phyloP scores from a whole-genome alignment of 2,329 filamentous ascomycete genomes.

The Colletotrichum paranaense region DNA sequence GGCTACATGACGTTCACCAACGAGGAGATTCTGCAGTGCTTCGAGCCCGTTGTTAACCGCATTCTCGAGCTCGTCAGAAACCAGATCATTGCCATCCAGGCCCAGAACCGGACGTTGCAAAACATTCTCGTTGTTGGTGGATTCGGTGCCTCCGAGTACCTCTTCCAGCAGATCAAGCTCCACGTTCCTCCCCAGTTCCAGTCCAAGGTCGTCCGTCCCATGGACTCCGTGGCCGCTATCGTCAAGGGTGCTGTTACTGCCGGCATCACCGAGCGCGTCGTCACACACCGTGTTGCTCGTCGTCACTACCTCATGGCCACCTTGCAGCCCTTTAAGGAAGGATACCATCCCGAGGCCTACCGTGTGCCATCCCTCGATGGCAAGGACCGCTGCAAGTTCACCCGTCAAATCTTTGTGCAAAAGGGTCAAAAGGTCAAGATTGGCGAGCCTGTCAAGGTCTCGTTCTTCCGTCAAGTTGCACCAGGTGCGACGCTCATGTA shows the following conservation, averaged over 20 bases:
- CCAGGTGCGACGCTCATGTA: constrained; percentile 99
- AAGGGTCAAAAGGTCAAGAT: constrained; percentile 99
- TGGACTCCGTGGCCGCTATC: constrained; percentile 98
- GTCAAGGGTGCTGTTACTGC: constrained; percentile 98
- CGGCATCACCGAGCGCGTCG: constrained; percentile 95
- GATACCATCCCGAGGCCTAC: constrained; percentile 97
- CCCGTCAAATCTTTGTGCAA: constrained; percentile 96
- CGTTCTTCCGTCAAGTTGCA: constrained; percentile 97
- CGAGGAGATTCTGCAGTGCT: constrained; percentile 98
- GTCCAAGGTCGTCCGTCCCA: constrained; percentile 96
- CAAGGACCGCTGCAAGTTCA: constrained; percentile 99
- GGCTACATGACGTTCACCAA: constrained; percentile 99
- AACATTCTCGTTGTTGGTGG: constrained; percentile 98
- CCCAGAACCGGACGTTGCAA: constrained; percentile 92
- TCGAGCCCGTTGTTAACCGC: constrained; percentile 96
- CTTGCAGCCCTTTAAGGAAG: constrained; percentile 97
- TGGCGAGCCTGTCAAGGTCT: constrained; percentile 98
- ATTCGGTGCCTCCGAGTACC: constrained; percentile 97
- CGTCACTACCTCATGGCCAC: constrained; percentile 99
- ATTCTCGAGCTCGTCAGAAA: constrained; percentile 96
- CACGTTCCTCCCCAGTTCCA: constrained; percentile 99
- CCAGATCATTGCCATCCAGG: constrained; percentile 99
- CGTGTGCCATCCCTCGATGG: constrained; percentile 96
- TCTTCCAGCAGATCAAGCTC: constrained; percentile 99
- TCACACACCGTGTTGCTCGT: constrained; percentile 96